Percentiles rank a stretch among this genome's conserved stretches.
These are phyloP conservation scores for Athelia psychrophila DNA, from an alignment of 1,284 basidiomycete species.

Conservation along the genomic window DNA sequence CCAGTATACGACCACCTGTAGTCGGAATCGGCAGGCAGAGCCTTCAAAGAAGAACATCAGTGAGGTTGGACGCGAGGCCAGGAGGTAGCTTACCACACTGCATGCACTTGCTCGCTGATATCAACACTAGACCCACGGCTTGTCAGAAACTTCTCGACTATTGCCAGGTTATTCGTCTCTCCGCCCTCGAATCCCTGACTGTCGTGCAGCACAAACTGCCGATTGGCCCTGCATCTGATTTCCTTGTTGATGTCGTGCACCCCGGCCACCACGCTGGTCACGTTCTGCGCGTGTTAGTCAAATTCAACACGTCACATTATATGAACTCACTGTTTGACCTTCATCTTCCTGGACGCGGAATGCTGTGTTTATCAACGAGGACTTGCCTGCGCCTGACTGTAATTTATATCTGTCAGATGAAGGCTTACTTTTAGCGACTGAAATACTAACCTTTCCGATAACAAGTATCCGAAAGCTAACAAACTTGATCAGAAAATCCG, in stretches of 20 bases:
- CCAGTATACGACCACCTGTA: background rate
- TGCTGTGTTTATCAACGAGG: slow-evolving; percentile 9
- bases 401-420: background rate
- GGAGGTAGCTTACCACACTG: background rate
- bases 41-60: background rate
- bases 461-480: background rate
- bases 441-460: background rate
- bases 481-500: too few relatives aligned
- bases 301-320: too few relatives aligned
- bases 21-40: background rate
- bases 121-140: background rate
- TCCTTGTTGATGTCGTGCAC: slow-evolving; percentile 17
- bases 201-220: slow-evolving; percentile 25
- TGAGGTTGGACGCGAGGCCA: background rate
- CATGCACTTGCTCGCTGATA: background rate
- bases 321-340: background rate
- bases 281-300: background rate
- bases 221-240: slow-evolving; percentile 16
- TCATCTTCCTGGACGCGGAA: slow-evolving; percentile 5
- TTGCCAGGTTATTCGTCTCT: slow-evolving; percentile 11
- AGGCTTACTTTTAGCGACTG: too few relatives aligned
- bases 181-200: slow-evolving; percentile 26
- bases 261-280: slow-evolving; percentile 11
- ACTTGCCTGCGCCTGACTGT: slow-evolving; percentile 11
- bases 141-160: slow-evolving; percentile 17